Evolutionary conservation across 176 grass and related monocot genomes (phyloP).

Genomic region (Aegilops bicornis): DNA sequence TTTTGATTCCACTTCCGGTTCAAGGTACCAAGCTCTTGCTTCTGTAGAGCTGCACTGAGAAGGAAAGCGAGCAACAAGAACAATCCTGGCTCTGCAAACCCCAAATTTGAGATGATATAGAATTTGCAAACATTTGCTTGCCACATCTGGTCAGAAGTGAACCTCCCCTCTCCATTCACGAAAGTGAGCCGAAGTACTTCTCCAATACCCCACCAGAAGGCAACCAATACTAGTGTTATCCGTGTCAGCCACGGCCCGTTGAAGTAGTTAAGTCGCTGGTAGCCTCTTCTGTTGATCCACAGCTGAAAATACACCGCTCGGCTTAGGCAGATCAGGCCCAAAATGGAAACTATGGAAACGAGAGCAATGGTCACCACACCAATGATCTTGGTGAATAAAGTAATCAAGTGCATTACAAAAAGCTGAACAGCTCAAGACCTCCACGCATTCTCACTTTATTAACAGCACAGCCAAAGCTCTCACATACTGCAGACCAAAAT

Average conservation of each 20-base stretch:
- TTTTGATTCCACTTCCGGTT: conserved; percentile 74
- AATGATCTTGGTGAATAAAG: conserved; percentile 63
- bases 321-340: conserved; percentile 70
- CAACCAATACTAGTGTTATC: conserved; percentile 58
- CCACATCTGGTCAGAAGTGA: conserved; percentile 53
- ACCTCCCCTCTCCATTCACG: conserved; percentile 45
- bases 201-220: conserved; percentile 80
- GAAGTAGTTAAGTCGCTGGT: conserved; percentile 78
- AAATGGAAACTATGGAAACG: conserved; percentile 51
- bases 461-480: background rate
- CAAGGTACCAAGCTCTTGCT: conserved; percentile 64
- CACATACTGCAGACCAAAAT: conserved; percentile 15
- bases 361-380: conserved; percentile 91
- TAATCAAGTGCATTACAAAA: conserved; percentile 67
- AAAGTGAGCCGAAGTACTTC: conserved; percentile 72
- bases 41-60: conserved; percentile 79
- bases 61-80: conserved; percentile 86
- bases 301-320: conserved; percentile 73
- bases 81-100: conserved; percentile 90
- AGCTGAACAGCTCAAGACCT: background rate
- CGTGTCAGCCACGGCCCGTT: conserved; percentile 78
- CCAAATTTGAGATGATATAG: conserved; percentile 84
- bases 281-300: conserved; percentile 54
- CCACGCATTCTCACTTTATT: conserved; percentile 48
- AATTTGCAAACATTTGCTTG: conserved; percentile 69